Evolutionary conservation across 306 rosid genomes (phyloP), one percentile per base, ranked within the genome.

Genomic region (Neltuma alba): DNA sequence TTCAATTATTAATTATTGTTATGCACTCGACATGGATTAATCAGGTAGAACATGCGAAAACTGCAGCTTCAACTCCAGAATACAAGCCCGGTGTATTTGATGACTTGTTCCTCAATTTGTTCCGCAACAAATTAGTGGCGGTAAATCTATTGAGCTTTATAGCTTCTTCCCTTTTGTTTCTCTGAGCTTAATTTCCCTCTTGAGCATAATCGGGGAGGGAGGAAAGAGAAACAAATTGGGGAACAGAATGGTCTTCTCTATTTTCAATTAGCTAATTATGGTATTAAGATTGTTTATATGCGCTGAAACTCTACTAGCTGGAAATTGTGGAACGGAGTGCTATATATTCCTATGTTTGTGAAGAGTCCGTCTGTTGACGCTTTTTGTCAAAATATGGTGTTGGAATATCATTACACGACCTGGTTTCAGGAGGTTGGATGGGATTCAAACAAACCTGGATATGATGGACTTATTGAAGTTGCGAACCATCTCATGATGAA

Each of bases 391-490:
- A 20, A 41, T 42, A 1, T 33, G 33, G 57, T 64, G 38, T 16
- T 40, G 70, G 77, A 79, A 12, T 70, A 70, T 64, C 65, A 42
- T 30, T 57, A 23, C 12, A 20, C 57, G 45, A 2, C 28, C 7
- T 34, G 9, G 8, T 76, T 70, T 55, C 61, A 92, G 92, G 94
- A 92, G 62, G 92, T 92, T 47, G 95, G 97, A 63, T 94, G 97
- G 97, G 97, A 91, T 82, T 94, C 99, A 0, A 76, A 85, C 55
- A 90, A 89, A 80, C 63, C 86, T 27, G 99, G 99, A 75, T 94
- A 92, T 54, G 94, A 86, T 73, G 99, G 99, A 86, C 88, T 94
- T 10, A 87, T 92, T 61, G 97, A 94, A 72, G 97, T 92, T 45
- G 97, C 86, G 5, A 92, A 91, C 63, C 91, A 86, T 79, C 81